Evolutionary conservation across 2,329 filamentous ascomycete species (phyloP).

Genomic region (Fonsecaea pedrosoi): DNA sequence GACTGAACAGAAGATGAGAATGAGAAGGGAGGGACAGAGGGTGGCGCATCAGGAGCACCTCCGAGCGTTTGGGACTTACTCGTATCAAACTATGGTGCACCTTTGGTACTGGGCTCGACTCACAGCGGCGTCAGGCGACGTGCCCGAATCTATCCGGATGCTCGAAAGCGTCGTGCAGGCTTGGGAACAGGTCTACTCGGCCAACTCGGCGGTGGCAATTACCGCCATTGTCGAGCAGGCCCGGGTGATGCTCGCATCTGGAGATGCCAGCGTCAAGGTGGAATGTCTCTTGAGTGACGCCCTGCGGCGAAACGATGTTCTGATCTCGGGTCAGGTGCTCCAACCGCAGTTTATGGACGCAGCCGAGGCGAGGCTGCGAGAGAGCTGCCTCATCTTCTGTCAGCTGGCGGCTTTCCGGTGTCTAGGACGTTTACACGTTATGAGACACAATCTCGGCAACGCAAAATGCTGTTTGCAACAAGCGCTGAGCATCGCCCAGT

Average conservation of each 20-base stretch:
- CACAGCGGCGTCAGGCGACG: slow-evolving; percentile 3
- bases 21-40: slow-evolving; percentile 16
- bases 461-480: slow-evolving; percentile 15
- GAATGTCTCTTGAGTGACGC: slow-evolving; percentile 21
- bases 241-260: slow-evolving; percentile 11
- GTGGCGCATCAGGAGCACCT: slow-evolving; percentile 12
- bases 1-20: slow-evolving; percentile 9
- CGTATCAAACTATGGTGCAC: slow-evolving; percentile 22
- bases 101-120: slow-evolving; percentile 18
- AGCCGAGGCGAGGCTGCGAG: slow-evolving; percentile 8
- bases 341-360: slow-evolving; percentile 4
- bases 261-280: slow-evolving; percentile 17
- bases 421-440: slow-evolving; percentile 22
- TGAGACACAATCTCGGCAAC: slow-evolving; percentile 21
- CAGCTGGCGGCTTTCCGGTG: slow-evolving; percentile 18
- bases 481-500: slow-evolving; percentile 13
- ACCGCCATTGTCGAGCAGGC: slow-evolving; percentile 20
- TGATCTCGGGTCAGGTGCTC: slow-evolving; percentile 5
- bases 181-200: slow-evolving; percentile 13
- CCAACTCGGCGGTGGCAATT: slow-evolving; percentile 16
- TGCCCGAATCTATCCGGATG: slow-evolving; percentile 12
- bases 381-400: slow-evolving; percentile 11
- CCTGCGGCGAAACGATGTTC: slow-evolving; percentile 20
- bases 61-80: slow-evolving; percentile 16
- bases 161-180: slow-evolving; percentile 5